Base-by-base conservation (phyloP, 441 rosid species). In the Populus tomentosa region DNA sequence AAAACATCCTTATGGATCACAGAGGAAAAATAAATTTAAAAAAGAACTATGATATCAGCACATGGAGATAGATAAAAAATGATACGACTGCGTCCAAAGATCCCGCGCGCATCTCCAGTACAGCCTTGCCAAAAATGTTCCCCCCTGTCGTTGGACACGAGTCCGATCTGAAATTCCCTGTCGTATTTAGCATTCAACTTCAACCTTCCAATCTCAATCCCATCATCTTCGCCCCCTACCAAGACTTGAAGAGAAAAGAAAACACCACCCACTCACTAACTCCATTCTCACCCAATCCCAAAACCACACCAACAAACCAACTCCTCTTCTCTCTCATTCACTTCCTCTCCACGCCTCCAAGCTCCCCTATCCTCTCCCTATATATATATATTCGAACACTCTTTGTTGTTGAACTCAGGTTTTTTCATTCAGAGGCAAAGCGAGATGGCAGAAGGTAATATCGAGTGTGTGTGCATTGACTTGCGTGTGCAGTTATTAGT, bases 361-460 rank as follows among this genome's bases (percentile, higher is more conserved):
- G 4, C 20, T 38, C 75, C 14, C 32, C 23, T 50, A 50, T 50
- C 6, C 56, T 50, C 18, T 46, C 53, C 18, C 20, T 46, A 5
- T 50, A 14, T 46, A 42, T 42, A 38, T 38, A 30, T 20, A 40
- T 35, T 67, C 7, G 5, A 23, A 35, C 21, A 32, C 13, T 23
- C 21, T 46, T 30, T 30, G 32, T 50, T 32, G 23, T 40, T 38
- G 61, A 42, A 36, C 69, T 61, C 50, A 72, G 32, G 10, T 42
- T 73, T 32, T 30, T 30, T 30, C 32, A 30, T 23, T 23, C 33
- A 59, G 20, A 40, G 35, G 46, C 69, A 28, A 73, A 69, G 56
- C 67, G 74, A 59, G n/a, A 85, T 85, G 88, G 81, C 79, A 1
- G 61, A 71, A 68, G 77, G 75, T 78, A 63, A 46, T 32, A 16